These are phyloP conservation scores for Dichomitus squalens DNA, from an alignment of 1,284 basidiomycete species.

Conservation along the genomic window DNA sequence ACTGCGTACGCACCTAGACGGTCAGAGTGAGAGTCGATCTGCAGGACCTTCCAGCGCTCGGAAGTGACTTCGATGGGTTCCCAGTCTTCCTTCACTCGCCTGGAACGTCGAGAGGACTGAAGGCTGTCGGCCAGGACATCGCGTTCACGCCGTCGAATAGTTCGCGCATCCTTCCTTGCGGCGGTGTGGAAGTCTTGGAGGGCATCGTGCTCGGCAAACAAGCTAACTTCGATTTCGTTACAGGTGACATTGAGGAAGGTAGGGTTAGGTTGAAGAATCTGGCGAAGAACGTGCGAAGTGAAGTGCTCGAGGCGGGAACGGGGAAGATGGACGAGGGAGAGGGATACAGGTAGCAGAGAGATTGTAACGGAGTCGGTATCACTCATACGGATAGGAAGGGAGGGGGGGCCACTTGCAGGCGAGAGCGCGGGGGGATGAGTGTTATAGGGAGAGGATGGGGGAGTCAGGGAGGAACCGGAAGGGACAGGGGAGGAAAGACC, in stretches of 20 bases:
- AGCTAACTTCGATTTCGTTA: slow-evolving; percentile 73
- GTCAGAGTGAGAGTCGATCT: slow-evolving; percentile 75
- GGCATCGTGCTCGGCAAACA: slow-evolving; percentile 65
- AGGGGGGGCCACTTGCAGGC: not conserved
- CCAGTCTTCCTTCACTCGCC: slow-evolving; percentile 20
- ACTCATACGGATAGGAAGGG: slow-evolving; percentile 18
- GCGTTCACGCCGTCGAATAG: slow-evolving; percentile 27
- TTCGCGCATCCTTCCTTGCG: slow-evolving; percentile 58
- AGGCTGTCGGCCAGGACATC: slow-evolving; percentile 2
- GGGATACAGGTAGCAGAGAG: slow-evolving; percentile 66
- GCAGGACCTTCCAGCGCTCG: slow-evolving; percentile 75
- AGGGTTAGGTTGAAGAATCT: slow-evolving; percentile 66
- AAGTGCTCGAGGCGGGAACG: slow-evolving; percentile 61
- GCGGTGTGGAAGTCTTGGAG: slow-evolving; percentile 64
- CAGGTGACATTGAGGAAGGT: slow-evolving; percentile 74
- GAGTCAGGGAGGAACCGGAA: slow-evolving; percentile 11
- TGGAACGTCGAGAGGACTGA: slow-evolving; percentile 11
- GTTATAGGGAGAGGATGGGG: slow-evolving; percentile 10
- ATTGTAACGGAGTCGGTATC: slow-evolving; percentile 51
- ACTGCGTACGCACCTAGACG: slow-evolving; percentile 50
- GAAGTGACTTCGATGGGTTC: slow-evolving; percentile 69
- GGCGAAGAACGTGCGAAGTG: slow-evolving; percentile 63
- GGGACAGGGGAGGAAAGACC: slow-evolving; percentile 1
- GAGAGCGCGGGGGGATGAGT: slow-evolving; percentile 7
- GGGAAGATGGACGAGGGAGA: slow-evolving; percentile 70